Base-by-base conservation (phyloP, 2,329 filamentous ascomycete genomes). In the Byssochlamys sp. region DNA sequence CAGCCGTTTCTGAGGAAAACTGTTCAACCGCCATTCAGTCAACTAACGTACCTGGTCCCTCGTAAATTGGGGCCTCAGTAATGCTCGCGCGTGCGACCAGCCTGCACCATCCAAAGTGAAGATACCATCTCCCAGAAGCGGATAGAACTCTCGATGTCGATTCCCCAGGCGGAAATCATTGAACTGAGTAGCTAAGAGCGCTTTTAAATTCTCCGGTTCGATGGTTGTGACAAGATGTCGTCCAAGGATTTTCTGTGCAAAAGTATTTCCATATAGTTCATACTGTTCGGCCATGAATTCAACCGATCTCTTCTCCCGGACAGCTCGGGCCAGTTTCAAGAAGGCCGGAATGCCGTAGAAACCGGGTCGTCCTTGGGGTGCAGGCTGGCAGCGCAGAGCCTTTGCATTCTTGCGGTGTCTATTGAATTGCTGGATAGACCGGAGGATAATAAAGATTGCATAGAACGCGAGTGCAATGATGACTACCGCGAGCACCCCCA, bases 61-160 rank as follows among this genome's bases (percentile, higher is more conserved):
- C 62, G 90, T 84, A 72, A 96, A 96, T 67, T 94, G 90, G 0
- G 91, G 91, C 7, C 91, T 81, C 63, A 96, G 84, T 60, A 96
- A 77, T 61, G 89, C 86, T 3, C 91, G 82, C 53, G 86, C 89
- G 63, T 83, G 81, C 65, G 91, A 87, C 91, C 91, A 96, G 50
- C 81, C 75, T 4, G 84, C 77, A 2, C 88, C 87, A 71, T 96
- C 91, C 0, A 89, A 90, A 0, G 86, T 87, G 71, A 73, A 73
- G 59, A 84, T 84, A 5, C 79, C 78, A 74, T 73, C 70, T 0
- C 74, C 75, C 3, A 77, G 62, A 50, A 76, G 61, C 1, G 75
- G 75, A 27, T 65, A 65, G 58, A 71, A 70, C 75, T 91, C 84
- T 26, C 89, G 88, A 29, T 95, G 77, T 63, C 92, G 75, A 59